Evolutionary conservation across 768 basidiomycete genomes (phyloP).

Genomic region (Leccinellum luteum): DNA sequence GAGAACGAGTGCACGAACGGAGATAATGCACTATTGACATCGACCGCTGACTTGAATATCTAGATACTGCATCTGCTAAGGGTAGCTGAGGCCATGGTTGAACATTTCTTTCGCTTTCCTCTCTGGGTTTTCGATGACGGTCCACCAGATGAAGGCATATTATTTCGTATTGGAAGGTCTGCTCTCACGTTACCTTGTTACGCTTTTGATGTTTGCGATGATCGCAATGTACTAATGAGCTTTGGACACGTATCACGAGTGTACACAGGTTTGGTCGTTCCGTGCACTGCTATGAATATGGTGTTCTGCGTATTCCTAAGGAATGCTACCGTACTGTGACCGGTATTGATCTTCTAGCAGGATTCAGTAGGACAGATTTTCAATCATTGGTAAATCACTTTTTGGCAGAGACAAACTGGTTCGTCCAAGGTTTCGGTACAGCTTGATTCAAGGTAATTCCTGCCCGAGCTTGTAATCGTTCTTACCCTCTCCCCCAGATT

Average conservation of each 20-base stretch:
- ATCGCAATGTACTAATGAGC: constrained; percentile 6
- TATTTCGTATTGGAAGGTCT: not conserved
- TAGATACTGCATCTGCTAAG: constrained; percentile 6
- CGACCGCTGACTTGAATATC: constrained; percentile 1
- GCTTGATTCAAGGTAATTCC: not conserved
- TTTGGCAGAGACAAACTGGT: not conserved
- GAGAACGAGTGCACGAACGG: not conserved
- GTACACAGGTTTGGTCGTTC: not conserved
- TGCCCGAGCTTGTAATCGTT: not conserved
- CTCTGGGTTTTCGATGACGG: not conserved
- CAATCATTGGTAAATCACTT: not conserved
- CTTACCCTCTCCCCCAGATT: not conserved
- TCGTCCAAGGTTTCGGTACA: not conserved
- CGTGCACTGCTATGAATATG: not conserved
- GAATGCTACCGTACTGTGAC: not conserved
- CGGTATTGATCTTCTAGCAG: not conserved
- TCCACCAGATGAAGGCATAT: not conserved
- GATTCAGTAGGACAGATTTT: not conserved
- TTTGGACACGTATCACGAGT: not conserved
- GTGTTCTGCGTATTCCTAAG: not conserved
- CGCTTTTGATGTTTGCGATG: constrained; percentile 9
- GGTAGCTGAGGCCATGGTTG: not conserved
- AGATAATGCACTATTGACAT: constrained; percentile 15
- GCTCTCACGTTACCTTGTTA: constrained; percentile 1
- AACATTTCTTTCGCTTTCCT: not conserved